A percentile compares a stretch with the other conserved stretches of the same genome.
Conservation (phyloP, 441 rosid genomes). For the Hura crepitans region DNA sequence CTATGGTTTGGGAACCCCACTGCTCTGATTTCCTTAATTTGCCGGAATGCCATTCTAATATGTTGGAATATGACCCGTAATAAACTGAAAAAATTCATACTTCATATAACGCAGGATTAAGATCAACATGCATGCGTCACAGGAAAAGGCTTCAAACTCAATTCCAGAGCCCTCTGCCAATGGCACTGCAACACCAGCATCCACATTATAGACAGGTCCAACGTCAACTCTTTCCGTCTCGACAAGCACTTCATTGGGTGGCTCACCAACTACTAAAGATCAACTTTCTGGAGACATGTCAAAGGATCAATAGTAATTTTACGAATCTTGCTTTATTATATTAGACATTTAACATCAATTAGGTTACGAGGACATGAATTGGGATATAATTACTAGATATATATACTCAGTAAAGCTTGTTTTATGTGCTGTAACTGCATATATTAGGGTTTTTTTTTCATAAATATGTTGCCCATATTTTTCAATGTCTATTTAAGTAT, state of each 20-base stretch:
- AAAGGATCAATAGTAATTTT: constrained; percentile 21
- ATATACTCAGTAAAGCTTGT: not conserved
- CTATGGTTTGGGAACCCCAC: not conserved
- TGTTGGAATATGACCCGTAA: not conserved
- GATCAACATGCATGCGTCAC: constrained; percentile 74
- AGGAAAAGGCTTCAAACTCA: constrained; percentile 41
- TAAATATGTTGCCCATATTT: not conserved
- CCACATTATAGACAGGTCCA: constrained; percentile 32
- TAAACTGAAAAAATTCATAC: not conserved
- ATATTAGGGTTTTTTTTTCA: not conserved
- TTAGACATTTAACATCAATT: constrained; percentile 12
- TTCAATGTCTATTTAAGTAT: too few species aligned
- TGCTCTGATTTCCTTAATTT: constrained; percentile 6
- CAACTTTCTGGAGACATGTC: constrained; percentile 10
- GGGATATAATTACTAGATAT: constrained; percentile 9
- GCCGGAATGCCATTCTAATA: not conserved
- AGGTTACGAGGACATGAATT: constrained; percentile 4
- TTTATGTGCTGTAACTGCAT: not conserved
- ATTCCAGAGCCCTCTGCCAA: constrained; percentile 29
- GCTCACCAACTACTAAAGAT: constrained; percentile 23
- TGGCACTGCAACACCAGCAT: constrained; percentile 35
- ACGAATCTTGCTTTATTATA: not conserved
- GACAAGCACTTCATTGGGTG: constrained; percentile 25
- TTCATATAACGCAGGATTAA: constrained; percentile 53
- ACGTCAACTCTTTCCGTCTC: constrained; percentile 34